Evolutionary conservation across 208 protist genomes (phyloP), one percentile per base, ranked within the genome.

Genomic region (Crithidia bombi): DNA sequence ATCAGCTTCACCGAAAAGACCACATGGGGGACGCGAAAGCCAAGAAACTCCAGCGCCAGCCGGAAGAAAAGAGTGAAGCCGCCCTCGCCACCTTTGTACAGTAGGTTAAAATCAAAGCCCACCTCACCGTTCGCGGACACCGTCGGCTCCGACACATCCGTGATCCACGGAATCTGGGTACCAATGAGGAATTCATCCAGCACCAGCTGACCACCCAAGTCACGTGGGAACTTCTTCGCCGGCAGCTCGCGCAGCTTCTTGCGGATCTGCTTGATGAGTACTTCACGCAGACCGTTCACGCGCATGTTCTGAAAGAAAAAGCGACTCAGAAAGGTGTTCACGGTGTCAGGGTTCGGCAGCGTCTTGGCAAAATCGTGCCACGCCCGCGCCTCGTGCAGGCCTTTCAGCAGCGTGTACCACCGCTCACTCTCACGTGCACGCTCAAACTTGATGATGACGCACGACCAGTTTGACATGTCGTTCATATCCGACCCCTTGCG

Each of bases 281-380:
- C 54, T 6, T 86, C 72, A 4, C 70, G 72, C 35, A 96, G 64
- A 1, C 76, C 81, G 25, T 65, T 75, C 62, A 63, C 71, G 19
- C 82, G 77, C 72, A 91, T 87, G 80, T 82, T 94, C 65, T 93
- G 87, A 35, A 92, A 93, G 21, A 96, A 72, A 23, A 96, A 81
- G 35, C 89, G 86, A 15, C 80, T 81, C 47, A 92, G 65, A 43
- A 96, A 77, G 15, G 78, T 69, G 75, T 96, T 96, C 49, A 89
- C 62, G 9, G 84, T 83, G 65, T 92, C 81, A 19, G 81, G 79
- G 65, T 86, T 91, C 0, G 82, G 75, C 58, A 94, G 38, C 17
- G 68, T 81, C 52, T 86, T 80, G 4, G 85, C 75, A 49, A 88
- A 94, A 5, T 75, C 52, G 30, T 79, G 69, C 89, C 91, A 96